These are phyloP conservation scores for Phytopythium litorale DNA, from an alignment of 352 stramenopile species.

Conservation along the genomic window DNA sequence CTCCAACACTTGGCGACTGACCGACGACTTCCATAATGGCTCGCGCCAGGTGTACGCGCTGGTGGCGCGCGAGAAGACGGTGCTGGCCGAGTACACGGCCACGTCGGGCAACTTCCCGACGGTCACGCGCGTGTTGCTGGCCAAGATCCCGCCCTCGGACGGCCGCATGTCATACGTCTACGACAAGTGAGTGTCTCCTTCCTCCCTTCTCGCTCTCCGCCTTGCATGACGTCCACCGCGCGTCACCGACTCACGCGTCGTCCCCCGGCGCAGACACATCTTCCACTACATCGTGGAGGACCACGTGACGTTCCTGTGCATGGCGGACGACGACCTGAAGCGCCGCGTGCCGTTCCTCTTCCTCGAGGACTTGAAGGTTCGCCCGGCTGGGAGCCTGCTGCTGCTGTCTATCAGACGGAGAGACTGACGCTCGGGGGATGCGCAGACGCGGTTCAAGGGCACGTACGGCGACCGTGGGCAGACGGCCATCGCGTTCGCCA, in stretches of 20 bases:
- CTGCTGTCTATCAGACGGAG: background rate
- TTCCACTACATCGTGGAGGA: conserved; percentile 97
- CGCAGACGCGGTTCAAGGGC: conserved; percentile 70
- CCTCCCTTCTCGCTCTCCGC: background rate
- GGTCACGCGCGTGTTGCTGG: conserved; percentile 95
- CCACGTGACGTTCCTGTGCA: conserved; percentile 97
- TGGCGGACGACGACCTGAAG: conserved; percentile 95
- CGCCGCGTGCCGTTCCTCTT: conserved; percentile 97
- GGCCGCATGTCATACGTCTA: conserved; percentile 98
- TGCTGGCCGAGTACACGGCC: conserved; percentile 96
- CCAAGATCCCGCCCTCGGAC: conserved; percentile 94
- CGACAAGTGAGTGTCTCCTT: conserved; percentile 80
- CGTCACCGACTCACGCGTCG: no score
- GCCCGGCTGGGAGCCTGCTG: background rate
- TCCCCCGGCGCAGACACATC: conserved; percentile 41
- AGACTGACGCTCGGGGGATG: background rate
- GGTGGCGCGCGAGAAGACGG: conserved; percentile 96
- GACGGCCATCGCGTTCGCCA: conserved; percentile 95
- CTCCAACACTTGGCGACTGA: no score
- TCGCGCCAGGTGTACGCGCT: conserved; percentile 91
- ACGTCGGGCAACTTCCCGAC: conserved; percentile 97
- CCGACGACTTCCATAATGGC: no score
- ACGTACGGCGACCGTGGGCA: conserved; percentile 75
- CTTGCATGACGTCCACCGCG: background rate
- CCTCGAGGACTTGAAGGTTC: conserved; percentile 95